Base-by-base conservation (phyloP, 257 asterid species). In the Nicotiana undulata region DNA sequence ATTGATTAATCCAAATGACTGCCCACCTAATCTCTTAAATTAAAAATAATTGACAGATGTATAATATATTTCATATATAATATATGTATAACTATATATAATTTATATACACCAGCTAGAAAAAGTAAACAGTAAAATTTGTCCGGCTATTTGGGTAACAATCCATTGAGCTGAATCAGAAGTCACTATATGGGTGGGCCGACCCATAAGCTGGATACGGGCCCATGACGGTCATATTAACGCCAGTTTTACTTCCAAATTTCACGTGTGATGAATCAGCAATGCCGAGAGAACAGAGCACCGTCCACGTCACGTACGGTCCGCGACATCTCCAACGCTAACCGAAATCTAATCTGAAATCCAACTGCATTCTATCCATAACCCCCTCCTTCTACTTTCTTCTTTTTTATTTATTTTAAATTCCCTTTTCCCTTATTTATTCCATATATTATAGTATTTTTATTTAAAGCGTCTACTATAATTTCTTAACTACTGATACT, bases 321-420 rank as follows among this genome's bases (percentile, higher is more conserved):
- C 80, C 55, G 15, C 80, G 82, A 58, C 66, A 80, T 64, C 81
- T 61, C 75, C 79, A 31, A 80, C 75, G 84, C 51, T 40, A 40
- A 17, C 84, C 65, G 2, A 58, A 34, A 65, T 77, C 86, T 59
- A 68, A 66, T 59, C 80, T 68, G 24, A 40, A 53, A 75, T 76
- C 82, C 82, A 58, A 34, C 61, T 18, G 34, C 51, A 76, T 59
- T 75, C 77, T 46, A 78, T 58, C 85, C 80, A 64, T n/a, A 65
- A 37, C 2, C 63, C 4, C 26, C n/a, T 24, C 63, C 17, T 10
- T 2, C 11, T 11, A 24, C 34, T 65, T 6, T 22, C 18, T 61
- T 24, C 56, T 15, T 0, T 32, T 9, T 32, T 9, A 2, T 55
- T 37, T 24, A 0, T 59, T 4, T 60, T 26, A n/a, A 26, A 5